Base-by-base conservation (phyloP, 306 rosid genomes). In the Gastrolobium bilobum region DNA sequence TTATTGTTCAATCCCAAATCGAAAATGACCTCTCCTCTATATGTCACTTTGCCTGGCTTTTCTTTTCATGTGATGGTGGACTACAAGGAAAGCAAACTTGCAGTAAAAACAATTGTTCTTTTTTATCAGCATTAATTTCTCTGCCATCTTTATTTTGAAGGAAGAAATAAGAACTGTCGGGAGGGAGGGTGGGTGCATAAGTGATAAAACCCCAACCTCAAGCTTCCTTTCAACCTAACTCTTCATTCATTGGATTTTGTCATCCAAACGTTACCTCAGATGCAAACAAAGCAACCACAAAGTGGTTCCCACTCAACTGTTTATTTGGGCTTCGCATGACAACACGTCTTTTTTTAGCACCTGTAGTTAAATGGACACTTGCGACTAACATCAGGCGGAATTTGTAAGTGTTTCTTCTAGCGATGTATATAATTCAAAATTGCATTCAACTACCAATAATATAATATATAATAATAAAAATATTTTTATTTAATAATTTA, bases 161-260 rank as follows among this genome's bases (percentile, higher is more conserved):
- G 84, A 81, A 78, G 71, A 69, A 47, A 15, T 0, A 26, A 71
- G 40, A 67, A 44, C 2, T 67, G 57, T 37, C 11, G 42, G 54
- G 34, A 48, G 52, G 43, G 74, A 11, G 70, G 82, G 77, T 79
- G 80, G 84, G 69, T 71, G 73, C 62, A 69, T 65, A 57, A 29
- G 26, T 20, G 26, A 51, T 31, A 69, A 68, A 68, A 82, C 40
- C 77, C 58, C 79, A 70, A 57, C 79, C 71, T 68, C 52, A 85
- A 85, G 82, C 70, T 68, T 78, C 64, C 29, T 78, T 29, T 62
- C 34, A 69, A 83, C 81, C 87, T 75, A 82, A 82, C 83, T 76
- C 85, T 56, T 31, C 53, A 71, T 83, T 79, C 86, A 86, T 82
- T 86, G 85, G 86, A 86, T 75, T 75, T 76, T 83, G 75, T 83